Evolutionary conservation across 108 stramenopile species (phyloP), one percentile per base, ranked within the genome.

Genomic region (Nitzschia sp.): DNA sequence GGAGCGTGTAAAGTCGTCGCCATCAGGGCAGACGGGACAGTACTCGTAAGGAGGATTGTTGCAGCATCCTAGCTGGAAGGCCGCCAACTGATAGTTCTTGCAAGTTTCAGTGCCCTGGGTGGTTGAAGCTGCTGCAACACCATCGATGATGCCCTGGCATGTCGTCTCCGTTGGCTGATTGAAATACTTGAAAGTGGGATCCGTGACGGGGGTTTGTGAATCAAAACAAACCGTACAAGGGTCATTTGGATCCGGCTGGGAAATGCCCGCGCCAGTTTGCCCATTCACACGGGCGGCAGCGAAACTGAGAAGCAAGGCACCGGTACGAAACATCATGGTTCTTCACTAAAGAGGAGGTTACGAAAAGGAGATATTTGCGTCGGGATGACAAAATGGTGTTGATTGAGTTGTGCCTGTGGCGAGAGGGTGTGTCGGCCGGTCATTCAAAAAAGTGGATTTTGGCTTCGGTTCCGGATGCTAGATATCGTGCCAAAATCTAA

Each of bases 31-130:
- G 13, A 62, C 38, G 2, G 42, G 34, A 49, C 76, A 77, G 24
- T 33, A 55, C 1, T 48, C 47, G 21, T 46, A 53, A 0, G 67
- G 64, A 6, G 67, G 64, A 9, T 15, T 9, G 15, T 32, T 23
- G 28, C 76, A 77, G 56, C 76, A 77, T 0, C 76, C 69, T 1
- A 35, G 38, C 57, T 77, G 76, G 54, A 57, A 77, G 26, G 32
- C 29, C 61, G 27, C 34, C 0, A 77, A 38, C 27, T 77, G 76
- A 48, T 53, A 47, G 27, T 70, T 28, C 60, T 55, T 47, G 47
- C 76, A 77, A 24, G 54, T n/a, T 1, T 15, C 18, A 62, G 28
- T 31, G 28, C 42, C 61, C 26, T 62, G 36, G 9, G 25, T 19
- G 42, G 32, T 27, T 15, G 18, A 13, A n/a, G 1, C 2, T 26